Conservation (phyloP, 176 grass and related monocot genomes). For the Poa annua region DNA sequence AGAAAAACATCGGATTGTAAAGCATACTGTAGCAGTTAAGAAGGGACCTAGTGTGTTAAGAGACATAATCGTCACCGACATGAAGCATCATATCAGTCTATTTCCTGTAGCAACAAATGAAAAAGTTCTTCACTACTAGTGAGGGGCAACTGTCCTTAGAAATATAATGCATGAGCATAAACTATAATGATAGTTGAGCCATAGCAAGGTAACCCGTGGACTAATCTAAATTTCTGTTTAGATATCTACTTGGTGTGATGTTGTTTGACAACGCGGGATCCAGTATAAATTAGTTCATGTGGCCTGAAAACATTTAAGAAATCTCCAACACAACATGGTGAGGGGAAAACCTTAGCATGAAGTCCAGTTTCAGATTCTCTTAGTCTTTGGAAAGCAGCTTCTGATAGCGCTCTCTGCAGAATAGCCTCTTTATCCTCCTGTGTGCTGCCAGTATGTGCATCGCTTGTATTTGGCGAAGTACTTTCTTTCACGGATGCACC, state of each 20-base stretch:
- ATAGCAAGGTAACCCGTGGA: slow-evolving; percentile 6
- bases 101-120: slow-evolving; percentile 12
- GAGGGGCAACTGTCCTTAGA: neutral
- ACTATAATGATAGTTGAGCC: neutral
- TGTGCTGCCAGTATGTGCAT: slow-evolving; percentile 46
- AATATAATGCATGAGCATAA: slow-evolving; percentile 30
- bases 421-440: slow-evolving; percentile 67
- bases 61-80: neutral
- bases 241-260: neutral
- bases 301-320: slow-evolving; percentile 8
- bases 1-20: slow-evolving; percentile 38
- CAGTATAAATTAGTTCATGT: slow-evolving; percentile 20
- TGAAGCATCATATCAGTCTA: slow-evolving; percentile 12
- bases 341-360: slow-evolving; percentile 80
- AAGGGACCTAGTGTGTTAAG: slow-evolving; percentile 11
- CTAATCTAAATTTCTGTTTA: slow-evolving; percentile 23
- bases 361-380: slow-evolving; percentile 91
- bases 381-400: slow-evolving; percentile 76
- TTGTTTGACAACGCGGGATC: neutral
- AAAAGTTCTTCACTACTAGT: slow-evolving; percentile 32
- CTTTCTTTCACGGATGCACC: slow-evolving; percentile 53
- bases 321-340: slow-evolving; percentile 35
- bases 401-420: slow-evolving; percentile 69
- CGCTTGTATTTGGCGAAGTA: slow-evolving; percentile 37
- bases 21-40: slow-evolving; percentile 24